phyloP scores from a whole-genome alignment of 163 green algal genomes.

The Chlamydomonas reinhardtii region DNA sequence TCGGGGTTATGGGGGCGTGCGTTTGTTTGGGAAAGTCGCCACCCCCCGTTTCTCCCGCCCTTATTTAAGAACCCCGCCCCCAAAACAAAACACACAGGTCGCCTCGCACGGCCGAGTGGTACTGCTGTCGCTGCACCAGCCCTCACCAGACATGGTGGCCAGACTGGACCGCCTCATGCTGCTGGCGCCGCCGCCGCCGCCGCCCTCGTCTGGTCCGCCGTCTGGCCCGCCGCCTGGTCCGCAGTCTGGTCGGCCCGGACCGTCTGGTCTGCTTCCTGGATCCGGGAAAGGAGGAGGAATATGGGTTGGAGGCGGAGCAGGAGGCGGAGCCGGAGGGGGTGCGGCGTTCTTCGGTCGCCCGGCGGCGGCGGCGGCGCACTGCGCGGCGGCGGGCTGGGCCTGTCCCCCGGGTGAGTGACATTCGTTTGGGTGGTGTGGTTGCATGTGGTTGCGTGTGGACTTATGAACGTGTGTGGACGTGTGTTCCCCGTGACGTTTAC shows the following conservation, averaged over 20 bases:
- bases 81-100: neutral
- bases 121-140: slow-evolving; percentile 70
- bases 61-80: too few species aligned
- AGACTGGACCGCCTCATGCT: slow-evolving; percentile 60
- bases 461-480: too few species aligned
- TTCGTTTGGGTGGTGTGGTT: too few species aligned
- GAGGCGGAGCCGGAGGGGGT: neutral
- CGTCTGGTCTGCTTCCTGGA: too few species aligned
- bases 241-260: too few species aligned
- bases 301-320: too few species aligned
- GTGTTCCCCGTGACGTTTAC: too few species aligned
- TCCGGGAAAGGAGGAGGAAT: too few species aligned
- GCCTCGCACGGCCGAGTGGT: slow-evolving; percentile 59
- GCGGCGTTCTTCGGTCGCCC: slow-evolving; percentile 46
- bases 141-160: slow-evolving; percentile 60
- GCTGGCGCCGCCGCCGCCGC: slow-evolving; percentile 38
- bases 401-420: neutral
- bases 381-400: neutral
- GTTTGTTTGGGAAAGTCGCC: neutral
- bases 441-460: too few species aligned
- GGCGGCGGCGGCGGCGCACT: neutral
- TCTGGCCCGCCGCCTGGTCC: too few species aligned
- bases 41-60: neutral
- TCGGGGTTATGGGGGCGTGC: too few species aligned
- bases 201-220: too few species aligned